Conservation (phyloP, 2,329 filamentous ascomycete genomes). For the Epichloe glyceriae region DNA sequence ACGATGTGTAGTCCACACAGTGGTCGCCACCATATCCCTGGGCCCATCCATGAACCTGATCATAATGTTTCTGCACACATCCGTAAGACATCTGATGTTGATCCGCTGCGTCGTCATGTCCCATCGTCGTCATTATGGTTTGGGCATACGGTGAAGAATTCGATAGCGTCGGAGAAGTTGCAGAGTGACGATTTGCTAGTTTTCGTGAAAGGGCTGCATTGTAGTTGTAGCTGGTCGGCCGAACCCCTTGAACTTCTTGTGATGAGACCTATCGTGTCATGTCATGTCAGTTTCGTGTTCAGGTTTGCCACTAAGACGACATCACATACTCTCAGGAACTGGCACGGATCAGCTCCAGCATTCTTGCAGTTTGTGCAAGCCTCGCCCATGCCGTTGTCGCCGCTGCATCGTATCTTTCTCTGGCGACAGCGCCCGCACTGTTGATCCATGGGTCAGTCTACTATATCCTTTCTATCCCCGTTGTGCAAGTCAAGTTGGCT, state of each 20-base stretch:
- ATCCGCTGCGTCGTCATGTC: constrained; percentile 1
- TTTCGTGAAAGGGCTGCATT: constrained; percentile 19
- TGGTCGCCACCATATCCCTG: constrained; percentile 15
- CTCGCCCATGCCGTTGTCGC: constrained; percentile 61
- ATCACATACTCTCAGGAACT: constrained; percentile 61
- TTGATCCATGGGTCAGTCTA: not conserved
- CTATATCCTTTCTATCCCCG: constrained; percentile 5
- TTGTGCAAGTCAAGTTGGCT: not conserved
- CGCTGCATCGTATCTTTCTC: constrained; percentile 90
- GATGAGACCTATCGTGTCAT: constrained; percentile 16
- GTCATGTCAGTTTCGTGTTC: not conserved
- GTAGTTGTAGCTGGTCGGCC: constrained; percentile 16
- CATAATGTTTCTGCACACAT: constrained; percentile 16
- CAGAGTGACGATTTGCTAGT: constrained; percentile 15
- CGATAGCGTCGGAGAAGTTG: constrained; percentile 4
- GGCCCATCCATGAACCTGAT: constrained; percentile 13
- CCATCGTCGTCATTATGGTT: not conserved
- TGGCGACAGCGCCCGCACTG: constrained; percentile 85
- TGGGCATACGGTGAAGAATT: not conserved
- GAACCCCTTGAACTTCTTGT: constrained; percentile 16
- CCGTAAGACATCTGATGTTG: constrained; percentile 8
- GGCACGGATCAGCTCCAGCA: constrained; percentile 58
- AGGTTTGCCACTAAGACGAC: not conserved
- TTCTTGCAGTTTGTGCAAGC: constrained; percentile 76
- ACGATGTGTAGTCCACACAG: constrained; percentile 13